Evolutionary conservation across 2,329 filamentous ascomycete species (phyloP).

Genomic region (Aspergillus sclerotialis): DNA sequence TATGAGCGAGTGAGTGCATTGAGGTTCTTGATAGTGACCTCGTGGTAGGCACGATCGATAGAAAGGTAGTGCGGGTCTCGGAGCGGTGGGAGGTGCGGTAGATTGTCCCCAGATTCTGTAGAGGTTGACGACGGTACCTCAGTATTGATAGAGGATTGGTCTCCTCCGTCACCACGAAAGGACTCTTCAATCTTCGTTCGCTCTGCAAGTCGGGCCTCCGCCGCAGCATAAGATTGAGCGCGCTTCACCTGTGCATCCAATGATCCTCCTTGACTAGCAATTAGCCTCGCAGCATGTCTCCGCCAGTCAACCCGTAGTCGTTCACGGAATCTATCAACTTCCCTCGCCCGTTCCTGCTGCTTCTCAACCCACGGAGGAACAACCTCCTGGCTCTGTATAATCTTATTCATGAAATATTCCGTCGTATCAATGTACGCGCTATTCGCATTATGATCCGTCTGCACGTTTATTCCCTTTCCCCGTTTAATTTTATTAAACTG

Average conservation of each 20-base stretch:
- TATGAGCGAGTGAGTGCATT: slow-evolving; percentile 79
- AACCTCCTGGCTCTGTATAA: slow-evolving; percentile 92
- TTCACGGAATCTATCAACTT: slow-evolving; percentile 62
- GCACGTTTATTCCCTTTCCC: slow-evolving; percentile 61
- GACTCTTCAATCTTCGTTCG: slow-evolving; percentile 18
- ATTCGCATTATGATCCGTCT: slow-evolving; percentile 72
- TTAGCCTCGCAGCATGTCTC: slow-evolving; percentile 70
- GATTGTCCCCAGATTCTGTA: slow-evolving; percentile 8
- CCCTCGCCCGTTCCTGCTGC: slow-evolving; percentile 76
- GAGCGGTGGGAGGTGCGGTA: slow-evolving; percentile 54
- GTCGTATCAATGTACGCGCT: slow-evolving; percentile 93
- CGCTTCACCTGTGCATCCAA: slow-evolving; percentile 64
- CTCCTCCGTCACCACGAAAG: slow-evolving; percentile 9
- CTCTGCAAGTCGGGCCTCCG: slow-evolving; percentile 50
- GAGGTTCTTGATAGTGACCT: slow-evolving; percentile 66
- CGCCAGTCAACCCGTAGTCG: slow-evolving; percentile 78
- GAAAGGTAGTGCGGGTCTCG: slow-evolving; percentile 71
- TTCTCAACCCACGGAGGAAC: slow-evolving; percentile 99
- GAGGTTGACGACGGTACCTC: slow-evolving; percentile 1
- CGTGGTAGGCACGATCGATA: slow-evolving; percentile 67
- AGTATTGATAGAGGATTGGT: slow-evolving; percentile 2
- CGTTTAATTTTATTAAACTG: slow-evolving; percentile 81
- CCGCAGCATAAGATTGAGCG: slow-evolving; percentile 67
- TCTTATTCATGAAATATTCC: slow-evolving; percentile 97
- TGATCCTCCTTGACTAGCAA: slow-evolving; percentile 68